Base-by-base conservation (phyloP, 169 alveolate species). In the Eimeria sp. region DNA sequence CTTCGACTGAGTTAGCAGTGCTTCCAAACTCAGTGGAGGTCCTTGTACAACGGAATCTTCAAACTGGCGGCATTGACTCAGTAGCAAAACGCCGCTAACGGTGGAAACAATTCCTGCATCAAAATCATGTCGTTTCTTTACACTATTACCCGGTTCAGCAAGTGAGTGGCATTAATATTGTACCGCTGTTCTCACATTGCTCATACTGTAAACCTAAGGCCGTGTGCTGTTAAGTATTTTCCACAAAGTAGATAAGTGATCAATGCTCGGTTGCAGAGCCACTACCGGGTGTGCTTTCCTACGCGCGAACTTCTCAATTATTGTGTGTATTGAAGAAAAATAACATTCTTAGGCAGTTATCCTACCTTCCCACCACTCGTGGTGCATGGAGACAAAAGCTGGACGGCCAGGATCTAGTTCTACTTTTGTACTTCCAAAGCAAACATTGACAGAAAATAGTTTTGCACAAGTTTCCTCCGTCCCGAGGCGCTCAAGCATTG, bases 301-400 rank as follows among this genome's bases (percentile, higher is more conserved):
- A 37, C 30, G 46, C 0, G n/a, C 56, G 33, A 40, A 40, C 62
- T 30, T 56, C 80, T 60, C 77, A 52, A 6, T n/a, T 23, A 16
- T 52, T 46, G 37, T 18, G 89, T 52, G 4, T 80, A 54, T 43
- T 52, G 49, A 0, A n/a, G 13, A 58, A n/a, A 33, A 6, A 16
- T 33, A 23, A 33, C 40, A 40, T 40, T 4, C 14, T 30, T 30
- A 74, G 33, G 37, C 54, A 40, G 56, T 37, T 40, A 33, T 14
- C 83, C n/a, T 56, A 90, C 96, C 96, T 13, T 94, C 94, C 96
- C 96, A 94, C 78, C 88, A 89, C 40, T 94, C 96, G 64, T 64
- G 87, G 37, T 80, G 94, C 78, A 89, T 82, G 27, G 91, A 88
- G 43, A 82, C 78, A 27, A 83, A 94, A 18, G 87, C 94, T 20